Conservation (phyloP, 768 basidiomycete species). For the Tylopilus vinaceipallidus region DNA sequence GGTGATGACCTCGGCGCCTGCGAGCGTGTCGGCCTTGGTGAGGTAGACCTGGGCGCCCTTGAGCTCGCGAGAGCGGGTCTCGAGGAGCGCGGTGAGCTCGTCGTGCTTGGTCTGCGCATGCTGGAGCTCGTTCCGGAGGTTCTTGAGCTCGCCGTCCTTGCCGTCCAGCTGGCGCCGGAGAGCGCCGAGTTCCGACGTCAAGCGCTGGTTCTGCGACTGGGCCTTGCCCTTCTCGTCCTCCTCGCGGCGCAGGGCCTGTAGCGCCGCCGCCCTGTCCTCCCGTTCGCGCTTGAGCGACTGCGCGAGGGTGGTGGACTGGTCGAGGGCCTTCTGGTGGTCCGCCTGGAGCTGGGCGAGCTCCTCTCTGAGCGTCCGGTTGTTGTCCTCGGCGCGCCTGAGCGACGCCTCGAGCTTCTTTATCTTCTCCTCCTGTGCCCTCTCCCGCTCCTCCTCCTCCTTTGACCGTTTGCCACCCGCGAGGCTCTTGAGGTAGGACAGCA, state of each 20-base stretch:
- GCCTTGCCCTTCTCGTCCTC: slow-evolving; percentile 20
- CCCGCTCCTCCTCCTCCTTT: slow-evolving; percentile 24
- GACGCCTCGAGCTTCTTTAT: slow-evolving; percentile 18
- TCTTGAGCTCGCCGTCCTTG: slow-evolving; percentile 26
- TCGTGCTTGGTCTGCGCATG: slow-evolving; percentile 24
- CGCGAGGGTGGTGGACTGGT: slow-evolving; percentile 13
- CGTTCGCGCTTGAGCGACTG: slow-evolving; percentile 19
- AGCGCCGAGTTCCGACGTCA: slow-evolving; percentile 11
- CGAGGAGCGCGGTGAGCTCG: slow-evolving; percentile 32
- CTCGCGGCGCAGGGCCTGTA: slow-evolving; percentile 21
- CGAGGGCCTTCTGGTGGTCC: slow-evolving; percentile 1
- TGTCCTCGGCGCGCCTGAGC: slow-evolving; percentile 4
- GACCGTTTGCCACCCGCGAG: slow-evolving; percentile 4
- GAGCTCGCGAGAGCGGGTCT: slow-evolving; percentile 38
- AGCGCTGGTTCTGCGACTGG: slow-evolving; percentile 11
- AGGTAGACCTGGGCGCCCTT: slow-evolving; percentile 43
- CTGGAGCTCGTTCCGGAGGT: slow-evolving; percentile 27
- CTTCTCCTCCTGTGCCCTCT: slow-evolving; percentile 11
- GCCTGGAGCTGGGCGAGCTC: slow-evolving; percentile 14
- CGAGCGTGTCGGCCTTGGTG: slow-evolving; percentile 41
- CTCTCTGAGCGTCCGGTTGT: slow-evolving; percentile 19
- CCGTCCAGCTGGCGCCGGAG: slow-evolving; percentile 22
- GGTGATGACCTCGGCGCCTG: slow-evolving; percentile 43
- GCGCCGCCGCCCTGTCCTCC: slow-evolving; percentile 13
- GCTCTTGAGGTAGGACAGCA: neutral